A percentile compares a stretch with the other conserved stretches of the same genome.
These are phyloP conservation scores for Begonia loranthoides DNA, from an alignment of 306 rosid species.

Conservation along the genomic window DNA sequence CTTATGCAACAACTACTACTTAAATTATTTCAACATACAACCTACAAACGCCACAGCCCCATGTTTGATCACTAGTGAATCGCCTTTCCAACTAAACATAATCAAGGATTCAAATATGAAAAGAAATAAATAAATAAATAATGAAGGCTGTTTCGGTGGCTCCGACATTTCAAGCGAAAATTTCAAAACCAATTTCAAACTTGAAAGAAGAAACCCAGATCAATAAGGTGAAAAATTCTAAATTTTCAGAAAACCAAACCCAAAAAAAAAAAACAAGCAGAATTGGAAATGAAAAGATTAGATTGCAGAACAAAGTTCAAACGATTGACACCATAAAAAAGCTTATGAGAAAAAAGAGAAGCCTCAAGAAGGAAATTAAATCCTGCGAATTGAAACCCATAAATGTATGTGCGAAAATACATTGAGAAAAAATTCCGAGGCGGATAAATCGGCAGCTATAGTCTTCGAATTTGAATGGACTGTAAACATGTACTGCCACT, in stretches of 20 bases:
- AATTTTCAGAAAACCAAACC: not conserved
- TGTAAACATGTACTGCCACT: conserved; percentile 97
- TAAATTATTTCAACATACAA: too few relatives aligned
- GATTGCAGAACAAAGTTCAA: not conserved
- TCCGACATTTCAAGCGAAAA: too few relatives aligned
- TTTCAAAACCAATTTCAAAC: too few relatives aligned
- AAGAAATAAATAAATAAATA: too few relatives aligned
- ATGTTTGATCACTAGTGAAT: too few relatives aligned
- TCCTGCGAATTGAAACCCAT: not conserved
- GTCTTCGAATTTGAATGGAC: conserved; percentile 71
- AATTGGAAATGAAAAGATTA: not conserved
- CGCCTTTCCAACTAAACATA: too few relatives aligned
- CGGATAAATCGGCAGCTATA: conserved; percentile 59
- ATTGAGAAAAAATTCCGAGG: conserved; percentile 46
- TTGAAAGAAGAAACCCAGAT: too few relatives aligned
- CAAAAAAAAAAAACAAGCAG: not conserved
- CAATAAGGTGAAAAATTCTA: not conserved
- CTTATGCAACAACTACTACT: too few relatives aligned
- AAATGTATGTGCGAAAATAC: conserved; percentile 20
- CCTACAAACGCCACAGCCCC: too few relatives aligned
- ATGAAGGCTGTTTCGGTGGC: too few relatives aligned
- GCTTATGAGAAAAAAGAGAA: not conserved
- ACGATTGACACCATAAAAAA: too few relatives aligned
- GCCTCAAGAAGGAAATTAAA: not conserved
- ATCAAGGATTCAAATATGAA: too few relatives aligned